Evolutionary conservation across 129 eudicot species (phyloP), one percentile per base, ranked within the genome.

Genomic region (Dittrichia graveolens): DNA sequence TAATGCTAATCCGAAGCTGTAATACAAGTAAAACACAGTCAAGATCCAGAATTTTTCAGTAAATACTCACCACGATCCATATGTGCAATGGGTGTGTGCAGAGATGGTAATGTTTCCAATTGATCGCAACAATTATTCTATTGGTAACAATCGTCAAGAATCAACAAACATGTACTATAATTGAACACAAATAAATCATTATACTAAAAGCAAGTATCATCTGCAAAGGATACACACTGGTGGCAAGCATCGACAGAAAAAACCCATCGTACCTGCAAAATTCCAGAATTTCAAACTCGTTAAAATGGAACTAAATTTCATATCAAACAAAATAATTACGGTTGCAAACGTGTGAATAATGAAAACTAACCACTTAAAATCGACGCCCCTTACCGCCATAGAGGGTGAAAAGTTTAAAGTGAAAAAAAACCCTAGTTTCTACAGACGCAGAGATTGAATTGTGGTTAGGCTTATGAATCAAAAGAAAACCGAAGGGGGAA

Each of bases 221-320:
- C 13, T 38, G 43, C 11, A 61, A 68, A 92, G 98, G 98, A 92
- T 92, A 92, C 98, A 87, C 84, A 56, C 98, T 92, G n/a, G 98
- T 92, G 8, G 96, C 98, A 47, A 92, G 92, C 98, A 92, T 92
- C 42, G 98, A 89, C 73, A 89, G 79, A 87, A 92, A 92, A 75
- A 92, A 92, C 37, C 98, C 98, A 85, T 89, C 98, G 49, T 92
- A 92, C 98, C 98, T 92, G 81, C 83, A 87, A 71, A 48, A 65
- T 73, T 56, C n/a, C 57, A 46, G 9, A 71, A 77, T 18, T 24
- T 5, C 39, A 48, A 79, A 69, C 67, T 43, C 66, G 1, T 57
- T 6, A 56, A 50, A 55, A 35, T 47, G 19, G 19, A 58, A 9
- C 37, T 6, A 58, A 54, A 31, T 3, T 31, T 54, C 52, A 67